phyloP scores from a whole-genome alignment of 1,284 basidiomycete species.

The Ustilago crameri region DNA sequence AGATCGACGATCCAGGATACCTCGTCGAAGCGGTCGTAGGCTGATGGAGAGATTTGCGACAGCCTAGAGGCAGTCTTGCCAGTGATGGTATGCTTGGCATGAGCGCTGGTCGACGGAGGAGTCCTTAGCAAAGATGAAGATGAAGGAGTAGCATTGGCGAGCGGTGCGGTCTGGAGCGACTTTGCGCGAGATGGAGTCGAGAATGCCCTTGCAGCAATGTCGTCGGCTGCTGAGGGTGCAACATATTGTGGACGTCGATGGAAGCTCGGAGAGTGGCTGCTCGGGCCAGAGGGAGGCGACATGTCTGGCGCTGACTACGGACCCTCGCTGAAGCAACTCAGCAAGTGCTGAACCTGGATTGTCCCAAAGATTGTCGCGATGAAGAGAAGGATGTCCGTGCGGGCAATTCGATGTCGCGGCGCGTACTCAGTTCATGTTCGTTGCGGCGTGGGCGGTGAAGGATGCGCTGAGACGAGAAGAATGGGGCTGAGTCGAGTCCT shows the following conservation, averaged over 20 bases:
- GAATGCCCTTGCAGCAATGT: neutral
- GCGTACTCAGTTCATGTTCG: no score
- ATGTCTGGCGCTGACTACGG: slow-evolving; percentile 3
- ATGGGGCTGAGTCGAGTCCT: no score
- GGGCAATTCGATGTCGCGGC: no score
- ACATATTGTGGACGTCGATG: slow-evolving; percentile 29
- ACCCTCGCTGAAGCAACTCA: neutral
- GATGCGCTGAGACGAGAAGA: no score
- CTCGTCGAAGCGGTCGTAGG: slow-evolving; percentile 49
- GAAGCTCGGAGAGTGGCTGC: slow-evolving; percentile 2
- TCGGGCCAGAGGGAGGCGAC: slow-evolving; percentile 3
- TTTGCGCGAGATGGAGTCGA: slow-evolving; percentile 7
- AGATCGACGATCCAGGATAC: slow-evolving; percentile 47
- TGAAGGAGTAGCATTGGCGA: slow-evolving; percentile 1
- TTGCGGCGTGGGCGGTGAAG: no score
- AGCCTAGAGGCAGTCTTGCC: slow-evolving; percentile 8
- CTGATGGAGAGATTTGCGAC: slow-evolving; percentile 25
- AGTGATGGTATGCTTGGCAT: neutral
- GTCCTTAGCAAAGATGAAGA: neutral
- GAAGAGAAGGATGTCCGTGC: no score
- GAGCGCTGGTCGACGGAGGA: neutral
- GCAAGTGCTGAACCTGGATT: neutral
- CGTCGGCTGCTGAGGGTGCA: slow-evolving; percentile 7
- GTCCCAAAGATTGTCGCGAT: no score
- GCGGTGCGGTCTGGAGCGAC: neutral